These are phyloP conservation scores for Symbiodinium natans DNA, from an alignment of 73 alveolate species.

Conservation along the genomic window DNA sequence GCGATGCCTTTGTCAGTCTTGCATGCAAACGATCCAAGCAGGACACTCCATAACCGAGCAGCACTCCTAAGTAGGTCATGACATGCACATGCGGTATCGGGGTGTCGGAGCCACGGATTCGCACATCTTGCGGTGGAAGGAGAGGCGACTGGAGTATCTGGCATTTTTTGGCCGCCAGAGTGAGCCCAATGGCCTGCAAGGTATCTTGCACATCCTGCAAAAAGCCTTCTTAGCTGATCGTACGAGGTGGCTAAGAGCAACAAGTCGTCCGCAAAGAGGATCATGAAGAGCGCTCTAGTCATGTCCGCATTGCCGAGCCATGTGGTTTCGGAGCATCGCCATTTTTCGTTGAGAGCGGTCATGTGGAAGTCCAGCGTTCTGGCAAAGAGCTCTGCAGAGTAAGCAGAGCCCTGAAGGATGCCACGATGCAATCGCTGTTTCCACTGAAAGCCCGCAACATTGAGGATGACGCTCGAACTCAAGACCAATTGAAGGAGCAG, in stretches of 20 bases:
- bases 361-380: neutral
- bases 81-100: neutral
- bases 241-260: neutral
- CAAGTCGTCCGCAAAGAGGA: neutral
- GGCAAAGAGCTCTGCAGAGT: neutral
- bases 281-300: too few species aligned
- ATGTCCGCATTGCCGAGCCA: neutral
- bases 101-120: neutral
- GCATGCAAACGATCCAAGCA: too few species aligned
- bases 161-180: neutral
- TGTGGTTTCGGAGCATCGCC: neutral
- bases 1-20: neutral
- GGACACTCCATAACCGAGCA: neutral
- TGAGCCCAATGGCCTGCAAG: neutral
- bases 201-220: neutral
- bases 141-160: neutral
- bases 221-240: too few species aligned
- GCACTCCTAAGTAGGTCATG: neutral
- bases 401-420: neutral
- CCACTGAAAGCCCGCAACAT: neutral
- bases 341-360: neutral
- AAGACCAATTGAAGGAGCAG: neutral
- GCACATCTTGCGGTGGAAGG: too few species aligned
- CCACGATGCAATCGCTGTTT: neutral
- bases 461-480: neutral